A percentile compares a stretch with the other conserved stretches of the same genome.
Evolutionary conservation across 352 stramenopile genomes (phyloP).

Genomic region (Pythium phragmiticola): DNA sequence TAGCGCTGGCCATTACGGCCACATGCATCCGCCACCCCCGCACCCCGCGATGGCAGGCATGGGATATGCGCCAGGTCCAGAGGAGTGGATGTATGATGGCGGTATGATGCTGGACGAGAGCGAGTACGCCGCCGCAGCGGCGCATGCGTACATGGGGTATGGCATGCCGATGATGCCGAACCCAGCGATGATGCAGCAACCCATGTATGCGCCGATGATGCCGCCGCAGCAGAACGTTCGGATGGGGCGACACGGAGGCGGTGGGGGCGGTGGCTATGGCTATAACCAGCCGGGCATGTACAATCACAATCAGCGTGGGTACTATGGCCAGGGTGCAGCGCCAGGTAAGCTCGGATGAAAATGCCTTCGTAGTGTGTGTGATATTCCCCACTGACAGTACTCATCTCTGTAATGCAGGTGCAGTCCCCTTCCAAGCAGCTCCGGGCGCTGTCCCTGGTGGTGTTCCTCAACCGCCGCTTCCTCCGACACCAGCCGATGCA

Average conservation of each 20-base stretch:
- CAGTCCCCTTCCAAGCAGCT: conserved; percentile 19
- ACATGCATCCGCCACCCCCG: conserved; percentile 33
- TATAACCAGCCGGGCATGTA: conserved; percentile 52
- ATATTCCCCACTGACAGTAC: background rate
- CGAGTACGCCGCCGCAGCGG: conserved; percentile 44
- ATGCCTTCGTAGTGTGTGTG: background rate
- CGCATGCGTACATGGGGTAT: conserved; percentile 69
- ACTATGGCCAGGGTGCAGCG: conserved; percentile 46
- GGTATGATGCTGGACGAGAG: conserved; percentile 42
- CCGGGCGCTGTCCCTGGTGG: conserved; percentile 3
- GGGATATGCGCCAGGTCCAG: conserved; percentile 48
- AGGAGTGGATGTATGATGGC: conserved; percentile 82
- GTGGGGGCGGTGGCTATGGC: conserved; percentile 33
- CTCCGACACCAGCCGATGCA: conserved; percentile 19
- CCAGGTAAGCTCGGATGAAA: conserved; percentile 11
- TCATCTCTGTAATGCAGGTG: background rate
- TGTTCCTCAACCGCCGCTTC: conserved; percentile 22
- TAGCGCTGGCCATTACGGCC: conserved; percentile 32
- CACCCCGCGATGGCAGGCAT: conserved; percentile 40
- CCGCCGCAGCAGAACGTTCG: conserved; percentile 60
- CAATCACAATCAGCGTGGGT: conserved; percentile 41
- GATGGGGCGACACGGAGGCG: conserved; percentile 27
- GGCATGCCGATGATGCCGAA: conserved; percentile 57
- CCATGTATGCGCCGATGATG: conserved; percentile 71
- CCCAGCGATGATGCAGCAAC: conserved; percentile 57